Conservation (phyloP, 108 stramenopile species). For the Discostella stelligeroides region DNA sequence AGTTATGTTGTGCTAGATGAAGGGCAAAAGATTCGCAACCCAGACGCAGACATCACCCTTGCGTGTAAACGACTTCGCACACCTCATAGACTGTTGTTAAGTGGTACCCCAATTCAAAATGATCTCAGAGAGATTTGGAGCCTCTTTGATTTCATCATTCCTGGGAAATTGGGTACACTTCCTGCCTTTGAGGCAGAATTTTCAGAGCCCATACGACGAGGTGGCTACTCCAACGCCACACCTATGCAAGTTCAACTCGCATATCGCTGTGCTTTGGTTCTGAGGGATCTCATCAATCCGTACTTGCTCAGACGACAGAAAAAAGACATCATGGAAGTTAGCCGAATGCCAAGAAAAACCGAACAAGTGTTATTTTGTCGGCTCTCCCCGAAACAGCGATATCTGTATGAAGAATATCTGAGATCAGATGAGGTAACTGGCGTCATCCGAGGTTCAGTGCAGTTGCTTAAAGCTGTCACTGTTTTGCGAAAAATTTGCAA, state of each 20-base stretch:
- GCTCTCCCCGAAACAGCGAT: slow-evolving; percentile 76
- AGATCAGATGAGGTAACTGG: slow-evolving; percentile 68
- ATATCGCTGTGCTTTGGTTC: slow-evolving; percentile 88
- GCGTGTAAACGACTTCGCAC: slow-evolving; percentile 85
- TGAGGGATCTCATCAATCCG: slow-evolving; percentile 92
- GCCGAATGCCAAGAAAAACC: slow-evolving; percentile 89
- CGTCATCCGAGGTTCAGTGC: slow-evolving; percentile 63
- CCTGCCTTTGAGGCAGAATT: slow-evolving; percentile 96
- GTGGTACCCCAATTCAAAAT: slow-evolving; percentile 96
- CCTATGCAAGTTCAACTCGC: slow-evolving; percentile 89
- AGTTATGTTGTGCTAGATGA: slow-evolving; percentile 96
- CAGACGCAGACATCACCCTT: slow-evolving; percentile 93
- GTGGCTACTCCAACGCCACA: slow-evolving; percentile 92
- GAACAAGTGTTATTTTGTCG: slow-evolving; percentile 96
- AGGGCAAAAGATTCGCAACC: slow-evolving; percentile 98
- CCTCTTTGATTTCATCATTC: slow-evolving; percentile 96
- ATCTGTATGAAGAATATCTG: slow-evolving; percentile 70
- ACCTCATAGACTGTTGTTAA: slow-evolving; percentile 81
- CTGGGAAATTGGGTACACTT: slow-evolving; percentile 94
- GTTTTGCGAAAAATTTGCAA: slow-evolving; percentile 96
- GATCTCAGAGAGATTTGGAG: slow-evolving; percentile 95
- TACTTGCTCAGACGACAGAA: slow-evolving; percentile 91
- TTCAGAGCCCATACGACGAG: slow-evolving; percentile 90
- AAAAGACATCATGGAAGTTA: slow-evolving; percentile 80
- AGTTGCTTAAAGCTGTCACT: slow-evolving; percentile 85